Evolutionary conservation across 305 asterid genomes (phyloP), one percentile per base, ranked within the genome.

Genomic region (Galium porrigens): DNA sequence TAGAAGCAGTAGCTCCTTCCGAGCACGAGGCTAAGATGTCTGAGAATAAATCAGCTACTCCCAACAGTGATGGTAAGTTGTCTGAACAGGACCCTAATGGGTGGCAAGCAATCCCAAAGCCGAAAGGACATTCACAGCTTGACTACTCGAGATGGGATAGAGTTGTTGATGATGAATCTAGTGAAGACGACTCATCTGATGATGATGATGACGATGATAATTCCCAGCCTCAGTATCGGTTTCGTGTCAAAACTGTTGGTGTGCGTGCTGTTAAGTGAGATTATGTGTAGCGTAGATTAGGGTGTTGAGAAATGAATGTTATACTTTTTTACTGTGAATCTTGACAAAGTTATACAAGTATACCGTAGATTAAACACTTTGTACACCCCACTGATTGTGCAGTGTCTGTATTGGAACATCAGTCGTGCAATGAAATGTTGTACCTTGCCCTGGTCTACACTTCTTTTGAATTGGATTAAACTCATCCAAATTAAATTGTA

Each of bases 101-200:
- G 42, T 90, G 96, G 96, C 82, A 81, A 72, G 79, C 84, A 49
- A 78, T 87, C 52, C 89, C 94, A 4, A 87, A 91, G 76, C 96
- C 94, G 5, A 91, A 86, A 79, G 96, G 98, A 39, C 96, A 90
- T 70, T 84, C 97, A 53, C 80, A 84, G 70, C 96, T 88, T 65
- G 98, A 86, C 74, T 91, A 91, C 81, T 91, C 98, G 4, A 83
- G 90, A 68, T 91, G 98, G 98, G 96, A 91, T 70, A 79, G 79
- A 10, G 96, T 91, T 54, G 88, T 91, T 59, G 88, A 85, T 72
- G 94, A 84, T 74, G 94, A 78, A 72, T 85, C 96, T 5, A 83
- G 89, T 41, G 95, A 88, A 62, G 96, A 84, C 0, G 82, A 78
- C 27, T 58, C 63, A 33, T 58, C 46, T 0, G 92, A 86, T 1